phyloP scores from a whole-genome alignment of 2,329 filamentous ascomycete species.

The Colletotrichum cordylinicola region DNA sequence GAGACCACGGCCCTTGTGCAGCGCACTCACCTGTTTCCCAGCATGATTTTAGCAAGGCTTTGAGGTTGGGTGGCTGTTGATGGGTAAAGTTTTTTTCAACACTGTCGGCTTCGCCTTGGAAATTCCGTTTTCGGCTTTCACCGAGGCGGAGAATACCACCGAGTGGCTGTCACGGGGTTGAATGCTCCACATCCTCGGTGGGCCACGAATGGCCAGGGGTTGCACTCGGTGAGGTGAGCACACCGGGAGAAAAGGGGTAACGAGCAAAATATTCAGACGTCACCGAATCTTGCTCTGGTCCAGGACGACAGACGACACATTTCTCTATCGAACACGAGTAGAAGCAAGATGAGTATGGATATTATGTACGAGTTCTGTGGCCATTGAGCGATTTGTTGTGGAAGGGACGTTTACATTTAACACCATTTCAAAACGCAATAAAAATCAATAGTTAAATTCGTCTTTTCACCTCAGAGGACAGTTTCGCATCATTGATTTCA shows the following conservation, averaged over 20 bases:
- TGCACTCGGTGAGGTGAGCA: background rate
- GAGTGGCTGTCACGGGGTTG: accelerated
- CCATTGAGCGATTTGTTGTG: too few species aligned
- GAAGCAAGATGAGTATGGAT: too few species aligned
- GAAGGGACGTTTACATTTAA: too few species aligned
- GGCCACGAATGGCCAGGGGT: background rate
- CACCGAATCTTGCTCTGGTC: accelerated
- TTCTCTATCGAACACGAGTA: background rate
- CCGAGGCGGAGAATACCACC: background rate
- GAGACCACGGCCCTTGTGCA: background rate
- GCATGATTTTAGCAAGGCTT: accelerated
- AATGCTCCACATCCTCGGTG: background rate
- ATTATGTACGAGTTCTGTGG: too few species aligned
- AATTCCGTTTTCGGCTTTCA: background rate
- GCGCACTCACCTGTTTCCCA: accelerated
- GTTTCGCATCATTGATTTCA: too few species aligned
- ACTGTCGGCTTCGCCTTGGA: background rate
- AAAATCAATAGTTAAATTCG: too few species aligned
- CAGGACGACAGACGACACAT: background rate
- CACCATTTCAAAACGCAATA: too few species aligned
- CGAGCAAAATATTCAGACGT: background rate
- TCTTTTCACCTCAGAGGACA: too few species aligned
- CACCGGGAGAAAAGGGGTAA: background rate
- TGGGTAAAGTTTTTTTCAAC: background rate
- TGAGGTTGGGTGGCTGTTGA: background rate